Base-by-base conservation (phyloP, 108 stramenopile species). In the Conticribra guillardii region DNA sequence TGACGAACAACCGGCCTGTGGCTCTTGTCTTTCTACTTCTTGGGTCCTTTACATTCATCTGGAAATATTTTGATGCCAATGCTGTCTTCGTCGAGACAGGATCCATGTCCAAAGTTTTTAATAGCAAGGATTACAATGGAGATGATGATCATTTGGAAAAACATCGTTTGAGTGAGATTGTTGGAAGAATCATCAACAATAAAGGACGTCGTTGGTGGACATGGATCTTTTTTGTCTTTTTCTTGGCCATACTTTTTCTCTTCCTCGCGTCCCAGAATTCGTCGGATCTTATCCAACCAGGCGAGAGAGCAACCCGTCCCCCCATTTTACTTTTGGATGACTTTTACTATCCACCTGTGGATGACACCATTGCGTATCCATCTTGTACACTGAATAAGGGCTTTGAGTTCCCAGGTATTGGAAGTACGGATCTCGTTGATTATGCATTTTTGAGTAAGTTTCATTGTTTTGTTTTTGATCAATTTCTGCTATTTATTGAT, bases 361-460 rank as follows among this genome's bases (percentile, higher is more conserved):
- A 60, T 31, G 60, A 79, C 26, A 73, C 70, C 16, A 53, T 85
- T 75, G 73, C 79, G 11, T 87, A 87, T 67, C 84, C 82, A 44
- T 83, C 84, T 17, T 87, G 87, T 55, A 60, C 53, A 14, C 24
- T 87, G 27, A 78, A 60, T 4, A 79, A 72, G 23, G 74, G 73
- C 0, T 84, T 84, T 30, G 49, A 76, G 29, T 77, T 81, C 30
- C 49, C 73, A 18, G 49, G 21, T 30, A 29, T 22, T 8, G 52
- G 53, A 14, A 28, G 45, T 5, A 65, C 77, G 19, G 68, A 82
- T 4, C 76, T 87, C 15, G 78, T 62, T 16, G 91, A 92, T 67
- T 89, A 75, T 63, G 67, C 32, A 72, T 70, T 82, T n/a, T 41
- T 41, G 32, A 31, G 82, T 33, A 22, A 30, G 11, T 9, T 85